Evolutionary conservation across 345 rosid genomes (phyloP).

Genomic region (Firmiana major): DNA sequence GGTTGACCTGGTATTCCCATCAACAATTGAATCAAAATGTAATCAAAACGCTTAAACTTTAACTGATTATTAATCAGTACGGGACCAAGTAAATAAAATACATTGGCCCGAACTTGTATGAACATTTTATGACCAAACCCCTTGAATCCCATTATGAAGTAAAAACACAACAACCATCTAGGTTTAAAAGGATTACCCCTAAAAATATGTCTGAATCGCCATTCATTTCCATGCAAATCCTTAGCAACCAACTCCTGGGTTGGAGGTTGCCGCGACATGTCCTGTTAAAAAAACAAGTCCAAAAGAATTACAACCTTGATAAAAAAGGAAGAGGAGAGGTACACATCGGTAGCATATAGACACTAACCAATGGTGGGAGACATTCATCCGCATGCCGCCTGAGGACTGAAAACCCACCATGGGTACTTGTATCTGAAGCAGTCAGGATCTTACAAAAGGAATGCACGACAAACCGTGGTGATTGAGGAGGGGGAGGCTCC

Average conservation of each 20-base stretch:
- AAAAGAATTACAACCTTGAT: background rate
- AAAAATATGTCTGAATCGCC: constrained; percentile 84
- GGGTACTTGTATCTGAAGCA: constrained; percentile 89
- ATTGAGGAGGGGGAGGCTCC: constrained; percentile 50
- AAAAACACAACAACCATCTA: background rate
- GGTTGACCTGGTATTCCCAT: constrained; percentile 69
- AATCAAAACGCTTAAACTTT: background rate
- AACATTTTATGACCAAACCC: background rate
- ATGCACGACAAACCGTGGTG: constrained; percentile 59
- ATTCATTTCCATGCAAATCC: constrained; percentile 74
- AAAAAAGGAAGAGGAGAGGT: background rate
- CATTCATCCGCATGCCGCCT: constrained; percentile 85
- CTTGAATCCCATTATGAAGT: background rate
- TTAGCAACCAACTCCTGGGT: constrained; percentile 73
- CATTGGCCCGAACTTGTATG: background rate
- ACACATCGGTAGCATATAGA: background rate
- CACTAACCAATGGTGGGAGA: constrained; percentile 75
- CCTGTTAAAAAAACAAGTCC: constrained; percentile 33
- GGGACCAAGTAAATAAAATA: background rate
- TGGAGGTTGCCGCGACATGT: constrained; percentile 86
- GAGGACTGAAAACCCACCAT: constrained; percentile 86
- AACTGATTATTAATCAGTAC: background rate
- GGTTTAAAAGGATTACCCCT: constrained; percentile 44
- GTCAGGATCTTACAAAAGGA: constrained; percentile 88
- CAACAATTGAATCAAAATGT: constrained; percentile 11